Evolutionary conservation across 257 asterid species (phyloP), one percentile per base, ranked within the genome.

Genomic region (Parsonsia alboflavescens): DNA sequence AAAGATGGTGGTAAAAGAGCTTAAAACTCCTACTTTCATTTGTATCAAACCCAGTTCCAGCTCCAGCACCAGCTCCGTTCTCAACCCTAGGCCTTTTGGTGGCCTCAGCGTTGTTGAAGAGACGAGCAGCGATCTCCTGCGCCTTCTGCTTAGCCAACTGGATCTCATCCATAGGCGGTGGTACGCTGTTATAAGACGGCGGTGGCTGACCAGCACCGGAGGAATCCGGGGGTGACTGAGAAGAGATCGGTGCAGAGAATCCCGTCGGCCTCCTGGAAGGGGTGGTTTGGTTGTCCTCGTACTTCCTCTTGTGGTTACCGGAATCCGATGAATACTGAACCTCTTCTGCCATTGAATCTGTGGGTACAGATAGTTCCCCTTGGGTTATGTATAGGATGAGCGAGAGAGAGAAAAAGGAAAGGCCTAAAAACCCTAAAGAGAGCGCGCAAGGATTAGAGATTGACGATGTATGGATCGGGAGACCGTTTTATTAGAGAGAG

Each of bases 141-240:
- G 97, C 97, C 82, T 88, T 93, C 84, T 86, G 98, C 73, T 93
- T 93, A 46, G 98, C 98, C 53, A 85, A 65, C 87, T 91, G 96
- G 79, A 93, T 87, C 76, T 91, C 97, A 78, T 75, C 90, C 90
- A 86, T 72, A 0, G 96, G 93, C 41, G 96, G 92, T 2, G 96
- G 97, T 26, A 87, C 97, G 82, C 36, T 89, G 81, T 85, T 89
- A 83, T 90, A 91, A 21, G 93, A 56, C 24, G 87, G 26, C 36
- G 88, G 87, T 26, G 84, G 88, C 39, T 49, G 76, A 1, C 58
- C 77, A 13, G 30, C 42, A 24, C 75, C 73, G 7, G 83, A 84
- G 66, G 82, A 80, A 66, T 87, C 93, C 2, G 93, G 89, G 44
- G 88, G 78, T 42, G 94, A 88, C 75, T 53, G 80, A 11, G 83